Evolutionary conservation across 208 protist species (phyloP).

Genomic region (Crithidia expoeki): DNA sequence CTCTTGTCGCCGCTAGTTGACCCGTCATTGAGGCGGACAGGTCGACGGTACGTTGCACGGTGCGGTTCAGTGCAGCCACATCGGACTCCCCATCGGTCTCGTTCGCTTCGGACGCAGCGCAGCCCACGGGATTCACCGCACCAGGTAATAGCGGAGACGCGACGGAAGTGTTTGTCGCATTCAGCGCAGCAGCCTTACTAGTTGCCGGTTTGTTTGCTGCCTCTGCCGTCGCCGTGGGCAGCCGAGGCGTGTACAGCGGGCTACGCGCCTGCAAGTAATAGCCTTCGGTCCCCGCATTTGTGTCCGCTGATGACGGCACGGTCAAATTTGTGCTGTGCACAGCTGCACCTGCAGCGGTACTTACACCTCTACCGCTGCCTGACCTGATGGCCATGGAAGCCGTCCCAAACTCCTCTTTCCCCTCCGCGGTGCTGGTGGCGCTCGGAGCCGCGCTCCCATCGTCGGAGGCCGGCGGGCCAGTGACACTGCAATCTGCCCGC

Average conservation of each 20-base stretch:
- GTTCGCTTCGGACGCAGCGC: neutral
- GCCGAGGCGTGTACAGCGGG: neutral
- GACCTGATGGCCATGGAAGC: neutral
- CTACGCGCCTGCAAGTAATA: constrained; percentile 5
- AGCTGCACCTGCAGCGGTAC: neutral
- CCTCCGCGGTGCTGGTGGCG: constrained; percentile 7
- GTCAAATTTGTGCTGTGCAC: neutral
- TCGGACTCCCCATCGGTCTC: neutral
- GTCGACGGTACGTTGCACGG: neutral
- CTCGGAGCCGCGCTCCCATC: constrained; percentile 5
- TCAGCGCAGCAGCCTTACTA: too few species aligned
- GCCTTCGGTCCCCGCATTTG: neutral
- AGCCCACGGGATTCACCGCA: neutral
- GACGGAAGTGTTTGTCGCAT: neutral
- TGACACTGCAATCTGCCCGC: neutral
- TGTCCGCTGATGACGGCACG: neutral
- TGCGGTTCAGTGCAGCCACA: constrained; percentile 5
- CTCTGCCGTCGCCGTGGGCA: neutral
- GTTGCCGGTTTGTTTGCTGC: too few species aligned
- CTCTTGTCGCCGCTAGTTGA: neutral
- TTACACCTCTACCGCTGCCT: too few species aligned
- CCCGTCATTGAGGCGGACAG: constrained; percentile 5
- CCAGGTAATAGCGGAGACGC: neutral
- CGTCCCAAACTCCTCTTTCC: neutral
- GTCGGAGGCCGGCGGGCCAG: neutral